Evolutionary conservation across 2,329 filamentous ascomycete species (phyloP), one percentile per base, ranked within the genome.

Genomic region (Arachnomyces sp.): DNA sequence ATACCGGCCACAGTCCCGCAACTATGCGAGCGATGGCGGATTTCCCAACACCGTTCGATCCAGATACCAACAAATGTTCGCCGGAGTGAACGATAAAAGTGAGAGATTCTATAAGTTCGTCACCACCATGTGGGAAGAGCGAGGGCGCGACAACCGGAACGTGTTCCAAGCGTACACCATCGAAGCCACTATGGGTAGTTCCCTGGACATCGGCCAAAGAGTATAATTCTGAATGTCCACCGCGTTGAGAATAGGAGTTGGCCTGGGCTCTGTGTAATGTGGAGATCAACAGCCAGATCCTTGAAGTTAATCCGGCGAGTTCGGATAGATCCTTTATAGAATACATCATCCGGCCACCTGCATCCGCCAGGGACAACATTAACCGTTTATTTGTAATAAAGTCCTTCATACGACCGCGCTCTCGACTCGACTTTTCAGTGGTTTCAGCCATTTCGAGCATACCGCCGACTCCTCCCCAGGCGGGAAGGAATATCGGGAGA

Each of bases 321-420:
- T 98, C 92, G 1, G 89, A 89, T 28, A 98, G 77, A 57, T 98
- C 93, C 66, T 98, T 98, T 71, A 98, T 94, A 46, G 86, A 92
- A 70, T 98, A 98, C 92, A 98, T 98, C 87, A 98, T 95, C 34
- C 92, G 78, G 17, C 90, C 90, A 44, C 92, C 92, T 2, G 92
- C 92, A 63, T 98, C 92, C 7, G 92, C 92, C 29, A 98, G 76
- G 12, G 90, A 96, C 25, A 98, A 76, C 92, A 98, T 96, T 30
- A 98, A 80, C 3, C 92, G 81, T 65, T 98, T 96, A 68, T 98
- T 98, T 9, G 92, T 98, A 65, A 98, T 95, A 65, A 98, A 98
- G 28, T 94, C 87, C 67, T 93, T 92, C 86, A 96, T 98, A 31
- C 93, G 86, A 42, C 82, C 80, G 34, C 85, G 78, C 61, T 94